Evolutionary conservation across 345 rosid genomes (phyloP).

Genomic region (Limnanthes douglasii): DNA sequence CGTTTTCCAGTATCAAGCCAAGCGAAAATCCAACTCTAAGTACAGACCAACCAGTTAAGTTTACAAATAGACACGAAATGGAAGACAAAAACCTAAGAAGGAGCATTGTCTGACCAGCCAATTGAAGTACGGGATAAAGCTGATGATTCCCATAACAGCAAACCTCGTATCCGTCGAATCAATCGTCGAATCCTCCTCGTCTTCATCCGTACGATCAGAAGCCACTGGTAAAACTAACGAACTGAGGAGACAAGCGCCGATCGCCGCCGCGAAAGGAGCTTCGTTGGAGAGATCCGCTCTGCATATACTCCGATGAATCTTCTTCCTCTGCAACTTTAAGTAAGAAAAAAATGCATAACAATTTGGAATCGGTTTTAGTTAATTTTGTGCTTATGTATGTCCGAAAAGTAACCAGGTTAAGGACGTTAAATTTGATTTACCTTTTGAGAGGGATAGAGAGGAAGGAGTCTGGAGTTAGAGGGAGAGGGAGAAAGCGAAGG

Average conservation of each 20-base stretch:
- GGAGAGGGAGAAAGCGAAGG: too few relatives aligned
- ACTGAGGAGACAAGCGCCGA: constrained; percentile 64
- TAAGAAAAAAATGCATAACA: neutral
- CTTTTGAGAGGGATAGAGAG: too few relatives aligned
- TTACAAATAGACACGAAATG: neutral
- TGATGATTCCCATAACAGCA: constrained; percentile 84
- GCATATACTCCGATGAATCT: constrained; percentile 22
- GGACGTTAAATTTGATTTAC: too few relatives aligned
- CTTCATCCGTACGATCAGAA: constrained; percentile 14
- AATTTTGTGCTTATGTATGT: too few relatives aligned
- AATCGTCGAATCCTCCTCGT: constrained; percentile 30
- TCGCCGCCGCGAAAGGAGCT: constrained; percentile 54
- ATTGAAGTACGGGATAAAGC: constrained; percentile 89
- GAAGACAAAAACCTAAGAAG: neutral
- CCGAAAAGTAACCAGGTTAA: too few relatives aligned
- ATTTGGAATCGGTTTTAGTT: neutral
- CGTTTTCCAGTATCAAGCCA: constrained; percentile 91
- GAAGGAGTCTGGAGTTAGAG: too few relatives aligned
- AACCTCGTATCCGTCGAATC: constrained; percentile 60
- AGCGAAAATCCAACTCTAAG: constrained; percentile 92
- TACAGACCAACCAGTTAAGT: neutral
- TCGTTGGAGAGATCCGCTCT: constrained; percentile 55
- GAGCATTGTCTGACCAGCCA: constrained; percentile 51
- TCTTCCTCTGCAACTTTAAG: constrained; percentile 12
- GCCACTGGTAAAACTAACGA: constrained; percentile 47